phyloP scores from a whole-genome alignment of 2,329 filamentous ascomycete species.

The Escovopsis sp. region DNA sequence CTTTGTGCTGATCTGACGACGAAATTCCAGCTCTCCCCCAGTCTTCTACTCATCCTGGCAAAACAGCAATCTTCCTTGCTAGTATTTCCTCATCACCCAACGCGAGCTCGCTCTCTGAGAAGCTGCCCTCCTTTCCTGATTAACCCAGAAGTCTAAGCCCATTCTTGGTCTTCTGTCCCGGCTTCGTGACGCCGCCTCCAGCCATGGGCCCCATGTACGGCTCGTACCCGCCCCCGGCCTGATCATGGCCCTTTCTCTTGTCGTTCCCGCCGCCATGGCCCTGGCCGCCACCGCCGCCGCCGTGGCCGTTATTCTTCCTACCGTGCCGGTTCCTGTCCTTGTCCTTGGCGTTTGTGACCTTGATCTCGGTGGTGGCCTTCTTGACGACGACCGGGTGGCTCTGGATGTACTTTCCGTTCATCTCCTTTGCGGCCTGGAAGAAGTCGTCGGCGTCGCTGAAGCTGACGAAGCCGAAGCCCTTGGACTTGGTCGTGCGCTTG shows the following conservation, averaged over 20 bases:
- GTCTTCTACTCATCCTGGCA: too few relatives aligned
- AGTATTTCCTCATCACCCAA: too few relatives aligned
- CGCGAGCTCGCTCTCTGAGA: too few relatives aligned
- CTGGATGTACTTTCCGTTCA: constrained; percentile 98
- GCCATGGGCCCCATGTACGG: constrained; percentile 34
- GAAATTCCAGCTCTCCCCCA: too few relatives aligned
- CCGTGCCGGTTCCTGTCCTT: constrained; percentile 24
- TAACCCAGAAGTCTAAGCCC: constrained; percentile 46
- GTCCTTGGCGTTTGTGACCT: constrained; percentile 54
- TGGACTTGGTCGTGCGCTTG: constrained; percentile 91
- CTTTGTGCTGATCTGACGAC: too few relatives aligned
- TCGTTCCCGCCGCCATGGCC: constrained; percentile 16
- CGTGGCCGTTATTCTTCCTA: constrained; percentile 21
- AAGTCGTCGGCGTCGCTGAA: constrained; percentile 94
- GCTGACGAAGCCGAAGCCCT: constrained; percentile 91
- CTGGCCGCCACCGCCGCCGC: too few relatives aligned
- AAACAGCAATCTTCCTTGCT: too few relatives aligned
- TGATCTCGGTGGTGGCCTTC: constrained; percentile 85
- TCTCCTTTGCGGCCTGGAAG: constrained; percentile 90
- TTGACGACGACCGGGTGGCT: constrained; percentile 83
- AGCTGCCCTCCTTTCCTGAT: constrained; percentile 5
- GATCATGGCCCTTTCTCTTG: constrained; percentile 15
- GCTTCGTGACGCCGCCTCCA: constrained; percentile 42
- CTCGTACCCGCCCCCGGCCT: constrained; percentile 27
- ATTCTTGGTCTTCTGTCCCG: constrained; percentile 53